Evolutionary conservation across 2,329 filamentous ascomycete genomes (phyloP).

Genomic region (Fusarium coicis): DNA sequence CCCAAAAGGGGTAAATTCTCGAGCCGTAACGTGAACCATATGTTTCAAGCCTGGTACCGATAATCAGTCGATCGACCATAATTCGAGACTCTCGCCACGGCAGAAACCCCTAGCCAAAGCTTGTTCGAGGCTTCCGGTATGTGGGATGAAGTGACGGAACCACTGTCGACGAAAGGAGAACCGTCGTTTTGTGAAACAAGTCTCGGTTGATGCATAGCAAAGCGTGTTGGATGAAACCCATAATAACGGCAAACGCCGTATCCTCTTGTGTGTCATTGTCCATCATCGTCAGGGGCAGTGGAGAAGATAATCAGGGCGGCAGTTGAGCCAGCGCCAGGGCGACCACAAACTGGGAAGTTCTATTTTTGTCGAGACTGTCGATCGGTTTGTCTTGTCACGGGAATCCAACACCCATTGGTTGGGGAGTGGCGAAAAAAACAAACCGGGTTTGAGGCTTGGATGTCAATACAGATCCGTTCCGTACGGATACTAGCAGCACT

Average conservation of each 20-base stretch:
- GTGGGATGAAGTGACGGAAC: conserved; percentile 6
- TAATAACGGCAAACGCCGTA: conserved; percentile 14
- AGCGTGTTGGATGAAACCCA: conserved; percentile 6
- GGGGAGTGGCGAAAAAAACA: conserved; percentile 28
- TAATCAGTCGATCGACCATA: conserved; percentile 13
- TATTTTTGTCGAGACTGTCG: conserved; percentile 36
- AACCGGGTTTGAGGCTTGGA: conserved; percentile 23
- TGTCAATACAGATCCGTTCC: neutral
- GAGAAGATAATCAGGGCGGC: conserved; percentile 39
- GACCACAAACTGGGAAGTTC: conserved; percentile 11
- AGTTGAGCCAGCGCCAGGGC: conserved; percentile 15
- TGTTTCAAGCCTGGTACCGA: conserved; percentile 18
- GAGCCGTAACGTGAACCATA: neutral
- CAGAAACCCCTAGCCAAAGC: conserved; percentile 15
- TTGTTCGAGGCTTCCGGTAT: conserved; percentile 25
- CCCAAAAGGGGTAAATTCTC: neutral
- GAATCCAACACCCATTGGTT: conserved; percentile 4
- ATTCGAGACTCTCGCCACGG: conserved; percentile 23
- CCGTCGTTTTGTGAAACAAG: conserved; percentile 28
- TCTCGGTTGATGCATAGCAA: conserved; percentile 25
- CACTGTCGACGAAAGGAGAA: neutral
- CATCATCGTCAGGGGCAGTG: conserved; percentile 41
- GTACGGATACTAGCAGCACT: conserved; percentile 7
- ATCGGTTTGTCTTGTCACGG: conserved; percentile 14
- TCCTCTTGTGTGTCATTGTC: conserved; percentile 10